A percentile compares a stretch with the other conserved stretches of the same genome.
Evolutionary conservation across 768 basidiomycete genomes (phyloP).

Genomic region (Mycena indigotica): DNA sequence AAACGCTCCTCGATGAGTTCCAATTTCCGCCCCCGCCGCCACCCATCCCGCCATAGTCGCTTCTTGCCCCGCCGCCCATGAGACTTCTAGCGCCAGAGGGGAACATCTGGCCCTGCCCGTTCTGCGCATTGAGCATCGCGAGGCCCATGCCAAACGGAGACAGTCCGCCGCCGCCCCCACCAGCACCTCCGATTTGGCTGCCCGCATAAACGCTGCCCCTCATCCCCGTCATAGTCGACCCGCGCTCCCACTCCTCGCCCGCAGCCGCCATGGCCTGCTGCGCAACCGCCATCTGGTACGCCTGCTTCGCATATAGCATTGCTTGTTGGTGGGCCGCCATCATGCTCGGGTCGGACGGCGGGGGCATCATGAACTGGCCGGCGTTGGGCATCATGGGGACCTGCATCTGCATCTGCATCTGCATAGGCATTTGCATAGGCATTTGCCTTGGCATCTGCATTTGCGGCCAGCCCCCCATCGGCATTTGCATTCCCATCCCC

Average conservation of each 20-base stretch:
- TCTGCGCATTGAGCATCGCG: conserved; percentile 39
- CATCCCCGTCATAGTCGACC: conserved; percentile 51
- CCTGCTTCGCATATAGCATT: conserved; percentile 84
- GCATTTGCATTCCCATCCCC: conserved; percentile 13
- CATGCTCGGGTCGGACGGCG: conserved; percentile 57
- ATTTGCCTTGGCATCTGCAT: too few relatives aligned
- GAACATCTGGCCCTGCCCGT: conserved; percentile 55
- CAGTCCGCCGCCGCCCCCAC: conserved; percentile 38
- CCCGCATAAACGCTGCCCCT: conserved; percentile 54
- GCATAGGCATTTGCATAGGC: too few relatives aligned
- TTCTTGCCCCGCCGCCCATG: conserved; percentile 58
- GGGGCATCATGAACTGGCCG: conserved; percentile 40
- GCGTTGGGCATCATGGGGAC: too few relatives aligned
- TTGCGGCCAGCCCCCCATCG: conserved; percentile 14
- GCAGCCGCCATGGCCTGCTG: conserved; percentile 88
- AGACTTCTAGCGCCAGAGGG: conserved; percentile 54
- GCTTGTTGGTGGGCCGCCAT: conserved; percentile 85
- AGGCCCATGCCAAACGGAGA: conserved; percentile 32
- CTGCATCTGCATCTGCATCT: too few relatives aligned
- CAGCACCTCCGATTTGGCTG: conserved; percentile 24
- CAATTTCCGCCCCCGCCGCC: conserved; percentile 47
- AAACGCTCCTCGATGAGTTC: conserved; percentile 65
- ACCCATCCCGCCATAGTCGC: conserved; percentile 36
- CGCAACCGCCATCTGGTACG: conserved; percentile 87
- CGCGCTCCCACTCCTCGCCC: conserved; percentile 90